Evolutionary conservation across 192 early-diverging fungal species (phyloP), one percentile per base, ranked within the genome.

Genomic region (Backusella australiensis): DNA sequence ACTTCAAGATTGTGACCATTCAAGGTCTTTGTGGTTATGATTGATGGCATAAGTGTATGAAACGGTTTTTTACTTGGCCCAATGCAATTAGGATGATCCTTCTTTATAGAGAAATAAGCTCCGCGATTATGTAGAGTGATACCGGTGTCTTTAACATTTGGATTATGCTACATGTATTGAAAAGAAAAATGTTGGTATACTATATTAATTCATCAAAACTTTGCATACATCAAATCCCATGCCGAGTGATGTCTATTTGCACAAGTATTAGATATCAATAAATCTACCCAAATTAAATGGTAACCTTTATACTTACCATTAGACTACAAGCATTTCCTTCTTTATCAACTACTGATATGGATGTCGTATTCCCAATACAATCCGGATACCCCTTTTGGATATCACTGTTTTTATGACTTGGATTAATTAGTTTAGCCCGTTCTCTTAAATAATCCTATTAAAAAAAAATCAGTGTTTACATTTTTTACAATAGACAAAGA

Each of bases 291-390:
- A 14, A 0, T 17, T 14, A 78, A 23, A 72, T 0, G 9, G 29
- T 9, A 9, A 8, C 44, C 9, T 9, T n/a, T 2, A 46, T 14
- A 76, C 77, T 77, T 83, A 85, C 83, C 68, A 95, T 91, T 75
- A 93, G 93, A 80, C 89, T 90, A 83, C 93, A 94, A 5, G 94
- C 94, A 74, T 94, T 94, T 46, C 94, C 94, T 67, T 93, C 86
- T 39, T 77, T 74, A 78, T 95, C 94, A 1, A 91, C 89, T 2
- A 93, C 90, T 6, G 87, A 86, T 75, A 95, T 87, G 74, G 91
- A 92, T 4, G 93, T 91, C 3, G 94, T 95, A 75, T 93, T 92
- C 19, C 87, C 84, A 4, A 84, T 85, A 17, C 84, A 81, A n/a
- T 83, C 78, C 26, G 93, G 92, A 17, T 78, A 79, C 4, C 94